A percentile compares a stretch with the other conserved stretches of the same genome.
These are phyloP conservation scores for Naematelia aurantialba DNA, from an alignment of 768 basidiomycete genomes.

Conservation along the genomic window DNA sequence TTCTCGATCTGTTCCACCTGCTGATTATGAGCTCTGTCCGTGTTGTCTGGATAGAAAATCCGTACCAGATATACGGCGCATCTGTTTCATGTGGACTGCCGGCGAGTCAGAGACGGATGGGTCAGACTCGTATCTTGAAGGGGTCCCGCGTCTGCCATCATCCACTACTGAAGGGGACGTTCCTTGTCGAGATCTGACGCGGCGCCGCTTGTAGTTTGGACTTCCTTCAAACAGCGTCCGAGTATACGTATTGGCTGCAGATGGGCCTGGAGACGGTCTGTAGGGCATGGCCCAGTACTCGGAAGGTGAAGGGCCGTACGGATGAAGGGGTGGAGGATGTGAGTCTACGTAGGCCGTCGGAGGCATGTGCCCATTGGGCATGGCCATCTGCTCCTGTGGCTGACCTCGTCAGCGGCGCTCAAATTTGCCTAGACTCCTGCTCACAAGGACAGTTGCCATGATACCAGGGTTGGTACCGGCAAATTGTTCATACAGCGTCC, in stretches of 20 bases:
- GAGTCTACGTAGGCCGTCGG: neutral
- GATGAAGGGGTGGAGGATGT: neutral
- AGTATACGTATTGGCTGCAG: constrained; percentile 52
- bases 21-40: neutral
- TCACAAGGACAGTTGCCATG: constrained; percentile 11
- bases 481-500: constrained; percentile 86
- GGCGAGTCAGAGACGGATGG: neutral
- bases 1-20: neutral
- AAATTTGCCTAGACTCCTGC: neutral
- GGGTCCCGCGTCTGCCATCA: constrained; percentile 2
- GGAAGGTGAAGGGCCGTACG: neutral
- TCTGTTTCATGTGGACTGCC: neutral
- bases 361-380: neutral
- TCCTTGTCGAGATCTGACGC: constrained; percentile 9
- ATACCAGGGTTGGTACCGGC: constrained; percentile 49
- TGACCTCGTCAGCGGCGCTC: neutral
- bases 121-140: neutral
- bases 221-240: constrained; percentile 78
- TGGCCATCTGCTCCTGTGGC: neutral
- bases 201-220: constrained; percentile 74
- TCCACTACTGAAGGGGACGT: constrained; percentile 6
- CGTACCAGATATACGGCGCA: neutral
- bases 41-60: no score
- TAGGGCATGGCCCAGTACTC: neutral
- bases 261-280: constrained; percentile 2